These are phyloP conservation scores for Eimeria brunetti DNA, from an alignment of 169 alveolate species.

Conservation along the genomic window DNA sequence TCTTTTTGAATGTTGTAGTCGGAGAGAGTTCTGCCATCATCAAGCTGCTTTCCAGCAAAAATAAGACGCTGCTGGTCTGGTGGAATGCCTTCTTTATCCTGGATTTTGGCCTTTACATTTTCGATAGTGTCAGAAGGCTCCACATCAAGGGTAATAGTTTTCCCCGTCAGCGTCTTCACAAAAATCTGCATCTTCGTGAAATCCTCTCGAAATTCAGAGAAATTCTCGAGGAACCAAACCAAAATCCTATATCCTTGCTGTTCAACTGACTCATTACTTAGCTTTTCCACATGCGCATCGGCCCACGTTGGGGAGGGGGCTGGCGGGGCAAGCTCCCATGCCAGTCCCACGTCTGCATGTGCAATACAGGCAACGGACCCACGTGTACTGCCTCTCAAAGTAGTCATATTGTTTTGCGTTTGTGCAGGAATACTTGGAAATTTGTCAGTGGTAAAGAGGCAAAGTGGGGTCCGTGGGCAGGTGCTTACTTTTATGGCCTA, in stretches of 20 bases:
- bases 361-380: background rate
- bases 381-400: background rate
- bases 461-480: background rate
- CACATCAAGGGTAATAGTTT: conserved; percentile 97
- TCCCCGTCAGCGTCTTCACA: conserved; percentile 98
- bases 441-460: background rate
- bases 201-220: background rate
- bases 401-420: background rate
- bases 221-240: background rate
- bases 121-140: conserved; percentile 98
- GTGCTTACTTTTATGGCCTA: background rate
- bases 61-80: conserved; percentile 99
- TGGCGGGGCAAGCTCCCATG: conserved; percentile 66
- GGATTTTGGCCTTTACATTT: conserved; percentile 92
- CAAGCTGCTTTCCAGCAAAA: conserved; percentile 99
- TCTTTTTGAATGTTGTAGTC: conserved; percentile 99
- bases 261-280: no score
- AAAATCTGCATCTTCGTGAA: conserved; percentile 93
- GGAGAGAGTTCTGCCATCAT: conserved; percentile 98
- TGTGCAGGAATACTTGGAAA: background rate
- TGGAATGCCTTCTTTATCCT: conserved; percentile 93
- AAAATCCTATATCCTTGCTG: background rate
- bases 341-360: conserved; percentile 33
- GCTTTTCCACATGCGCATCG: conserved; percentile 1
- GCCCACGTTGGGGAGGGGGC: conserved; percentile 58